phyloP scores from a whole-genome alignment of 495 filamentous ascomycete species.

The Neurospora terricola region DNA sequence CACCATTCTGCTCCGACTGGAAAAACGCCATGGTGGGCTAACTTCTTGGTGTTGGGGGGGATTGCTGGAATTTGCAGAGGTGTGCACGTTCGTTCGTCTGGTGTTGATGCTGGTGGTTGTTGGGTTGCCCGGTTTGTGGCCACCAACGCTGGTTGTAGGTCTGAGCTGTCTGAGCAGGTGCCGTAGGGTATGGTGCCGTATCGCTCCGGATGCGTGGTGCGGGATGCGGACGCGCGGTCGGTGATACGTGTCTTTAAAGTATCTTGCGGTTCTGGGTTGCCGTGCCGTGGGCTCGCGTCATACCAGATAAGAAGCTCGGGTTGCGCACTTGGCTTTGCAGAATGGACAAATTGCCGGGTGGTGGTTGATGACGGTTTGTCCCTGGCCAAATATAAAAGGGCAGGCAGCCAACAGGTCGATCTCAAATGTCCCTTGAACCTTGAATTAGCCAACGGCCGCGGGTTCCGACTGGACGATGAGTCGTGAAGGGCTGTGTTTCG shows the following conservation, averaged over 20 bases:
- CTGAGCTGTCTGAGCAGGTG: conserved; percentile 1
- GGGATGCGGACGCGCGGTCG: neutral
- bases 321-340: neutral
- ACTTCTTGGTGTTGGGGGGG: neutral
- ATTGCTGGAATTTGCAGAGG: conserved; percentile 1
- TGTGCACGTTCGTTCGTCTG: neutral
- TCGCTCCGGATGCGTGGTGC: neutral
- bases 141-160: neutral
- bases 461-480: neutral
- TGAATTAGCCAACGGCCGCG: conserved; percentile 2
- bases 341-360: conserved; percentile 1
- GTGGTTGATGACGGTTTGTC: conserved; percentile 1
- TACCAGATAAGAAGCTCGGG: conserved; percentile 21
- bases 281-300: conserved; percentile 18
- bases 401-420: conserved; percentile 1
- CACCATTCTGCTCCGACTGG: conserved; percentile 25
- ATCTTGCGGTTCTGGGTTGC: conserved; percentile 17
- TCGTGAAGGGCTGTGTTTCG: neutral
- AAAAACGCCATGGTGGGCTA: conserved; percentile 20
- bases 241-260: conserved; percentile 11
- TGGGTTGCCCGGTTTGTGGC: conserved; percentile 1
- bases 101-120: neutral
- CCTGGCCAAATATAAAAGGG: neutral
- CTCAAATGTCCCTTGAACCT: neutral
- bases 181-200: conserved; percentile 4